These are phyloP conservation scores for Talaromyces rugulosus DNA, from an alignment of 2,329 filamentous ascomycete species.

Conservation along the genomic window DNA sequence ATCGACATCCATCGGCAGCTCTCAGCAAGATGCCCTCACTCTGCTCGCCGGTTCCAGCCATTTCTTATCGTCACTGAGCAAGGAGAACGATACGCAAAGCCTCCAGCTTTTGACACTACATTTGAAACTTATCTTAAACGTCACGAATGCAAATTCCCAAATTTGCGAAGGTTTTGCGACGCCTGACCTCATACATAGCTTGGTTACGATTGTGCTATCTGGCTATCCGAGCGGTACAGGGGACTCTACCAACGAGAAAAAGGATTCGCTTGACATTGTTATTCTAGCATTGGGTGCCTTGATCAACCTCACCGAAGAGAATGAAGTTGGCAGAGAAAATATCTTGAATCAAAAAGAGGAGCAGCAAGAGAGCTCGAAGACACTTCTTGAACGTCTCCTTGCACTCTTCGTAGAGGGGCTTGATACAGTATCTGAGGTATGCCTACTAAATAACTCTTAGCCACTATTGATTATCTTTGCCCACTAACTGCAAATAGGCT, in stretches of 20 bases:
- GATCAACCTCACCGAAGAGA: conserved; percentile 85
- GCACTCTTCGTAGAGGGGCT: conserved; percentile 65
- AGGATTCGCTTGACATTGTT: conserved; percentile 63
- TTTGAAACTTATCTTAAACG: conserved; percentile 73
- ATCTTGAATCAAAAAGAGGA: conserved; percentile 36
- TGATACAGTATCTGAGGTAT: conserved; percentile 64
- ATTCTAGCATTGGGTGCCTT: conserved; percentile 75
- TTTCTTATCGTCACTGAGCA: conserved; percentile 29
- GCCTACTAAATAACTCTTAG: conserved; percentile 21
- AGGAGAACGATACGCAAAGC: conserved; percentile 15
- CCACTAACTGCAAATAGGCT: conserved; percentile 34
- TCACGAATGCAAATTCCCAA: conserved; percentile 73
- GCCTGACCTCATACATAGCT: conserved; percentile 30
- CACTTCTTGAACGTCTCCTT: conserved; percentile 58
- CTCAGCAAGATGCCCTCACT: conserved; percentile 24
- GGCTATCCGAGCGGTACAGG: conserved; percentile 27
- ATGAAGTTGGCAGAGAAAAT: conserved; percentile 55
- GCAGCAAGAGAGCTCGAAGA: conserved; percentile 30
- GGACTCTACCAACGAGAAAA: conserved; percentile 36
- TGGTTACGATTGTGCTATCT: conserved; percentile 34
- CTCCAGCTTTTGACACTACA: conserved; percentile 36
- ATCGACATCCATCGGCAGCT: conserved; percentile 21
- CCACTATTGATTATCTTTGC: no score
- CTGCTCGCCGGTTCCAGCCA: conserved; percentile 33
- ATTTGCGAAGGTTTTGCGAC: conserved; percentile 66